Base-by-base conservation (phyloP, 495 filamentous ascomycete species). In the Penicillium subrubescens region DNA sequence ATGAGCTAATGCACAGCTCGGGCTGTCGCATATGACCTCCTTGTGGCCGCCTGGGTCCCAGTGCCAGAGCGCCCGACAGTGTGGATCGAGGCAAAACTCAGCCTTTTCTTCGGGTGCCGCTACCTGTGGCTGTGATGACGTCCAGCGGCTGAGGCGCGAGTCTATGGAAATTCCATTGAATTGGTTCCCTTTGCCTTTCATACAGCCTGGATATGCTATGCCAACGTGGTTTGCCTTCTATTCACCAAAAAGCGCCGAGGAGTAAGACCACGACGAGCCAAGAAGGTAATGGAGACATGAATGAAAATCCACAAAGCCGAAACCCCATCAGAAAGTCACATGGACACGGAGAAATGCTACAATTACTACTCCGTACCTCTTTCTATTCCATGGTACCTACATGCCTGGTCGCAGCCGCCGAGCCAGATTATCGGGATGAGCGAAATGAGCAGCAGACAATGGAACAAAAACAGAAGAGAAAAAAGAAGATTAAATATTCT, bases 41-140 rank as follows among this genome's bases (percentile, higher is more conserved):
- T 58, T 53, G 50, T 64, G 43, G 39, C 60, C 58, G 61, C 52
- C 34, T 58, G 63, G 61, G 68, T 67, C 68, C 66, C 37, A 41
- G 71, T 37, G 7, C 35, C 35, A 65, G 61, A 62, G 66, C 69
- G 71, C 71, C 71, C 71, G 69, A 64, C 56, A 61, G 57, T 52
- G 69, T 71, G 71, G 69, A 69, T 70, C 66, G 52, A 69, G 58
- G 58, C 46, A 46, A 63, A 65, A 60, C 55, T 57, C 62, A 57
- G 62, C 48, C 50, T 43, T 59, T 39, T 29, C 35, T 53, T 43
- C 33, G 17, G 35, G n/a, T 21, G 48, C 52, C 53, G 60, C 62
- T 72, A 41, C 27, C 43, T 52, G 52, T 56, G 63, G 55, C 59
- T 68, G 37, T 21, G 37, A 54, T 60, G 57, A 59, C 19, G 48